Evolutionary conservation across 2,329 filamentous ascomycete genomes (phyloP).

Genomic region (Penicillium sp.): DNA sequence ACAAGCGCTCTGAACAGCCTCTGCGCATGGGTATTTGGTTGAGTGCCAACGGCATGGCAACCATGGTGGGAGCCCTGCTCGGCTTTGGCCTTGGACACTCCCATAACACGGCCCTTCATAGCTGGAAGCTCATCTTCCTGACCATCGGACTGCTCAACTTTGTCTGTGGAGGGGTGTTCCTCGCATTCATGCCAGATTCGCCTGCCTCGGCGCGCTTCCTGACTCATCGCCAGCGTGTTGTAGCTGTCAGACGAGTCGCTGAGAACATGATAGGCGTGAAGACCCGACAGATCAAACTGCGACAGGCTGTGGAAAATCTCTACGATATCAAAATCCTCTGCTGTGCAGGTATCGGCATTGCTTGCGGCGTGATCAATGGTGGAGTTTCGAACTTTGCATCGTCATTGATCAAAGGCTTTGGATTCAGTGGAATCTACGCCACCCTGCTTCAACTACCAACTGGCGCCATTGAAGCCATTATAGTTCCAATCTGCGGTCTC

Average conservation of each 20-base stretch:
- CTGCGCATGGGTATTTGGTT: constrained; percentile 41
- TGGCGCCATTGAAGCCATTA: constrained; percentile 36
- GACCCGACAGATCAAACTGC: constrained; percentile 36
- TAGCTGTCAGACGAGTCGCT: constrained; percentile 46
- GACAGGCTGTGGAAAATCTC: constrained; percentile 43
- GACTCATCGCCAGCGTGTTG: constrained; percentile 40
- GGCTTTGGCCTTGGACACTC: constrained; percentile 40
- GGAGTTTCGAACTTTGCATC: constrained; percentile 54
- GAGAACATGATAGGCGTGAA: constrained; percentile 48
- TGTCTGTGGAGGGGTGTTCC: constrained; percentile 40
- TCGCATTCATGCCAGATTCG: constrained; percentile 42
- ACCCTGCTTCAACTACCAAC: constrained; percentile 40
- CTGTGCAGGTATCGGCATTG: constrained; percentile 45
- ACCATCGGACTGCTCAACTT: constrained; percentile 50
- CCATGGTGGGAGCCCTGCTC: constrained; percentile 41
- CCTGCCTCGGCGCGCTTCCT: constrained; percentile 43
- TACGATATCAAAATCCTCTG: constrained; percentile 44
- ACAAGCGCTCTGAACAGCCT: constrained; percentile 41
- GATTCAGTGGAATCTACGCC: constrained; percentile 34
- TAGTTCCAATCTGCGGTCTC: constrained; percentile 43
- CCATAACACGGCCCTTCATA: constrained; percentile 29
- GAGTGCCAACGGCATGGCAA: constrained; percentile 41
- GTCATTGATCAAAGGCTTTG: constrained; percentile 49
- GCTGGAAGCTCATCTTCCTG: constrained; percentile 47
- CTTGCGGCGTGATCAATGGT: constrained; percentile 53